phyloP scores from a whole-genome alignment of 2,329 filamentous ascomycete species.

The Botrytis tulipae region DNA sequence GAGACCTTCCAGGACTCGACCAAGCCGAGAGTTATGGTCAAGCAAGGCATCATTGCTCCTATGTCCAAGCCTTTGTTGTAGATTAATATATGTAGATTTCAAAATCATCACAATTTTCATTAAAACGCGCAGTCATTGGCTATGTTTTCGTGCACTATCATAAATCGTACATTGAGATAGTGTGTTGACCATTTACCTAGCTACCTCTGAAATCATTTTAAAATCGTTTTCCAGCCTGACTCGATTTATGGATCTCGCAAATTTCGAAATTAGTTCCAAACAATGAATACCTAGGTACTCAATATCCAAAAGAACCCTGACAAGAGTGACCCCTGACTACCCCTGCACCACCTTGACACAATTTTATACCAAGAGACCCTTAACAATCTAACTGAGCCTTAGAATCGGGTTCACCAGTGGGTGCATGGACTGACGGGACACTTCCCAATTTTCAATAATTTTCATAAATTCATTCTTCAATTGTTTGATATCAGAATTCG shows the following conservation, averaged over 20 bases:
- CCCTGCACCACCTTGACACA: not conserved
- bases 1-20: slow-evolving; percentile 85
- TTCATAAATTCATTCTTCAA: too few relatives aligned
- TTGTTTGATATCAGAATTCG: too few relatives aligned
- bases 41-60: slow-evolving; percentile 84
- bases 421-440: too few relatives aligned
- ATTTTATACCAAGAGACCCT: not conserved
- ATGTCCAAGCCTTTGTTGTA: slow-evolving; percentile 69
- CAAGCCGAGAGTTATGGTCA: slow-evolving; percentile 85
- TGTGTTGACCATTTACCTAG: not conserved
- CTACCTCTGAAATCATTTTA: not conserved
- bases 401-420: not conserved
- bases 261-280: not conserved
- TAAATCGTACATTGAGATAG: not conserved
- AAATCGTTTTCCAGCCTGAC: not conserved
- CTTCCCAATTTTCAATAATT: too few relatives aligned
- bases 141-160: too few relatives aligned
- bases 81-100: not conserved
- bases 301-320: not conserved
- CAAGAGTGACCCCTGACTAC: not conserved
- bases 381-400: not conserved
- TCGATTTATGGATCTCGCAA: not conserved
- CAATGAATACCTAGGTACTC: not conserved
- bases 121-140: not conserved
- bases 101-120: not conserved